These are phyloP conservation scores for Metschnikowia continentalis DNA, from an alignment of 805 yeast species.

Conservation along the genomic window DNA sequence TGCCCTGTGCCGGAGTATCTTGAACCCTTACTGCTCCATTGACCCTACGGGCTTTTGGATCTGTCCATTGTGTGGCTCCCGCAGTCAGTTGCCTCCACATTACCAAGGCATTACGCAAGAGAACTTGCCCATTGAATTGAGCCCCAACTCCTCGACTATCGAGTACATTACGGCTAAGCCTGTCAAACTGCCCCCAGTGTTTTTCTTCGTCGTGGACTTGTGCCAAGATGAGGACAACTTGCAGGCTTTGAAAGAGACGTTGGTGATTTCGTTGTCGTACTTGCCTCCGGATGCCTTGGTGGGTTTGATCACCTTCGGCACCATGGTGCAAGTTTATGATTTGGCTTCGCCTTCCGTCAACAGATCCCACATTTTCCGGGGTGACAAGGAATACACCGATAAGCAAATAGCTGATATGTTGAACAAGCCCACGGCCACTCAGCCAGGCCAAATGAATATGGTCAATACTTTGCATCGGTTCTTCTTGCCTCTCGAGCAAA, in stretches of 20 bases:
- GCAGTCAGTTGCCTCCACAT: slow-evolving; percentile 80
- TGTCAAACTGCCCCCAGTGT: slow-evolving; percentile 79
- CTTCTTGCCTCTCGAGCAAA: slow-evolving; percentile 67
- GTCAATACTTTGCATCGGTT: slow-evolving; percentile 50
- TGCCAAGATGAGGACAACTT: slow-evolving; percentile 89
- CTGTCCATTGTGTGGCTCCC: slow-evolving; percentile 75
- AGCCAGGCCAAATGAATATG: slow-evolving; percentile 23
- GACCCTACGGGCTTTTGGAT: slow-evolving; percentile 81
- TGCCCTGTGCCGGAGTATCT: slow-evolving; percentile 73
- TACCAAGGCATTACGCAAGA: slow-evolving; percentile 73
- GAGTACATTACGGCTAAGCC: slow-evolving; percentile 84
- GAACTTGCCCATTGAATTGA: slow-evolving; percentile 76
- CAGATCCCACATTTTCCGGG: slow-evolving; percentile 81
- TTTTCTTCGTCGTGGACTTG: slow-evolving; percentile 79
- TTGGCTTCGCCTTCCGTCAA: slow-evolving; percentile 59
- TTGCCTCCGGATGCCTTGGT: slow-evolving; percentile 88
- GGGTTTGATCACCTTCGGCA: slow-evolving; percentile 85
- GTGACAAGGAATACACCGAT: slow-evolving; percentile 78
- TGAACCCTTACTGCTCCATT: slow-evolving; percentile 83
- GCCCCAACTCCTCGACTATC: slow-evolving; percentile 64
- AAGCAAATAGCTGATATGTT: slow-evolving; percentile 58
- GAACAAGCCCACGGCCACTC: slow-evolving; percentile 29
- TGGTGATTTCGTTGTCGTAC: slow-evolving; percentile 67
- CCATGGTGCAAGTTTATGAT: slow-evolving; percentile 88
- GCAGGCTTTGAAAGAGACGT: slow-evolving; percentile 75